phyloP scores from a whole-genome alignment of 2,329 filamentous ascomycete species.

The Fusarium mexicanum region DNA sequence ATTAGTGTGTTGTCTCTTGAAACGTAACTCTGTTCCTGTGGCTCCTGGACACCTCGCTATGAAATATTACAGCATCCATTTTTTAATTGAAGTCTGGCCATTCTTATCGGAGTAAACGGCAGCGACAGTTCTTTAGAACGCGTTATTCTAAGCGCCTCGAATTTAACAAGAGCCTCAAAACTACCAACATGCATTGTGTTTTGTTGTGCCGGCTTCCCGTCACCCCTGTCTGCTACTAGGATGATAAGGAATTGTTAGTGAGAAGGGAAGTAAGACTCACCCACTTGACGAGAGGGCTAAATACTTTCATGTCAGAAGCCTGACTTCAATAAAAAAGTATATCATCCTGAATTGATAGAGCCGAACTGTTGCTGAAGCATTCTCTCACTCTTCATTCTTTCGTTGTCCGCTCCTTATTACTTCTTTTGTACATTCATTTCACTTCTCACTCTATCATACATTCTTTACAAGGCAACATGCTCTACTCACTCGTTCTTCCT shows the following conservation, averaged over 20 bases:
- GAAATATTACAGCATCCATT: background rate
- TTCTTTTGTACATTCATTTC: background rate
- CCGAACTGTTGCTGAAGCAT: too few relatives aligned
- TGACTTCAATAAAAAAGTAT: too few relatives aligned
- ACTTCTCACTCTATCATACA: too few relatives aligned
- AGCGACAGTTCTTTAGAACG: background rate
- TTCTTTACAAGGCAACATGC: background rate
- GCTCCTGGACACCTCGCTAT: too few relatives aligned
- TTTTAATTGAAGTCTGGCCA: background rate
- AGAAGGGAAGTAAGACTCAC: too few relatives aligned
- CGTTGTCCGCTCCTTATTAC: too few relatives aligned
- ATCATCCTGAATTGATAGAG: too few relatives aligned
- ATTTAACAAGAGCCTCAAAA: background rate
- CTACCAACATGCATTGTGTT: background rate
- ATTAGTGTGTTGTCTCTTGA: fast-evolving
- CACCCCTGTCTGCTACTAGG: background rate
- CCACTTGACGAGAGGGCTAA: background rate
- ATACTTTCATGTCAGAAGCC: background rate
- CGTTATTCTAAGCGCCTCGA: background rate
- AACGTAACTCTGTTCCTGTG: background rate
- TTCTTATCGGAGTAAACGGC: background rate
- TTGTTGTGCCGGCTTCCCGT: background rate
- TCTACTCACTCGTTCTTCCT: background rate
- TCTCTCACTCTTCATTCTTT: background rate
- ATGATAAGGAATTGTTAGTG: background rate